Evolutionary conservation across 345 rosid species (phyloP).

Genomic region (Sonneratia alba): DNA sequence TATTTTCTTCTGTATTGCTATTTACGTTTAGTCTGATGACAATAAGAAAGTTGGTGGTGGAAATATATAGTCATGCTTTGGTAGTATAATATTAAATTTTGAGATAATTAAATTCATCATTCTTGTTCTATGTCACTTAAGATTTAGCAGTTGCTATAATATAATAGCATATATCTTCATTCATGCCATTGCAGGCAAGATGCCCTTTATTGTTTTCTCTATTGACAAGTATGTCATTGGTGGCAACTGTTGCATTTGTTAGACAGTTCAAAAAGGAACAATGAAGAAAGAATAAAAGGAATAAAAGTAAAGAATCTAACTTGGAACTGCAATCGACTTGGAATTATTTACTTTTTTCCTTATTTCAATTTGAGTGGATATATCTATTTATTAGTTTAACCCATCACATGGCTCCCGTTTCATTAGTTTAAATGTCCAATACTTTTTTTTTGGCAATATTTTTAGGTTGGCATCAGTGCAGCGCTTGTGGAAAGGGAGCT

Average conservation of each 20-base stretch:
- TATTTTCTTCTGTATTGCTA: constrained; percentile 7
- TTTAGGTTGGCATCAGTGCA: constrained; percentile 97
- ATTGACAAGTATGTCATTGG: background rate
- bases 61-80: background rate
- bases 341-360: background rate
- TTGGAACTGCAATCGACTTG: background rate
- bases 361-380: background rate
- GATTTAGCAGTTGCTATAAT: background rate
- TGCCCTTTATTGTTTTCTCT: background rate
- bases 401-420: background rate
- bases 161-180: background rate
- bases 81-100: background rate
- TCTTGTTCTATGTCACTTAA: background rate
- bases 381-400: background rate
- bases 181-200: background rate
- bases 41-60: background rate
- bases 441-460: constrained; percentile 4
- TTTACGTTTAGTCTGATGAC: background rate
- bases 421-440: background rate
- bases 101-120: background rate
- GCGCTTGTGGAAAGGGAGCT: constrained; percentile 72
- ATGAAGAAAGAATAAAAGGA: background rate
- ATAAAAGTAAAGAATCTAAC: background rate
- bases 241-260: background rate
- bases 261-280: background rate